These are phyloP conservation scores for Ambrosiella cleistominuta DNA, from an alignment of 2,329 filamentous ascomycete species.

Conservation along the genomic window DNA sequence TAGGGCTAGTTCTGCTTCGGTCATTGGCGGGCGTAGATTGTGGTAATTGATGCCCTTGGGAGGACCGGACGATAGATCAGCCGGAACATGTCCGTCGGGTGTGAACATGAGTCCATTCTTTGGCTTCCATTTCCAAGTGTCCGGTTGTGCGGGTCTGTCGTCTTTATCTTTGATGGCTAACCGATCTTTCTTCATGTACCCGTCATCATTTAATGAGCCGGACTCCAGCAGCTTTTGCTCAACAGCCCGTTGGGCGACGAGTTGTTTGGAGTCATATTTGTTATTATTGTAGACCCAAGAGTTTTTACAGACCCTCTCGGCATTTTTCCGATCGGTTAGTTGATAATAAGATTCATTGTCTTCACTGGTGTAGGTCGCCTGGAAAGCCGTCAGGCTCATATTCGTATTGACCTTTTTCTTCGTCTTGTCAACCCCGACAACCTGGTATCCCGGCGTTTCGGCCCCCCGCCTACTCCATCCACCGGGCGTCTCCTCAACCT, in stretches of 20 bases:
- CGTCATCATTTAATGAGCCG: slow-evolving; percentile 35
- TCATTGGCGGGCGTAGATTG: slow-evolving; percentile 48
- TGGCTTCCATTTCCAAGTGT: slow-evolving; percentile 57
- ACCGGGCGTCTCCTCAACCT: slow-evolving; percentile 18
- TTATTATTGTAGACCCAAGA: slow-evolving; percentile 81
- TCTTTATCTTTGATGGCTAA: slow-evolving; percentile 49
- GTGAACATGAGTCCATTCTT: slow-evolving; percentile 79
- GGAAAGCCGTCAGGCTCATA: slow-evolving; percentile 52
- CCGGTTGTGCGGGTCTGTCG: slow-evolving; percentile 52
- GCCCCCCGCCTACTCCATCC: neutral
- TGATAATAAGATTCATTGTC: slow-evolving; percentile 96
- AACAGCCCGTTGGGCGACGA: slow-evolving; percentile 49
- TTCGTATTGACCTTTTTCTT: slow-evolving; percentile 9
- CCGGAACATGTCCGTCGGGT: slow-evolving; percentile 46
- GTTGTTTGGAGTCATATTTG: slow-evolving; percentile 65
- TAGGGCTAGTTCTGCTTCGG: slow-evolving; percentile 18
- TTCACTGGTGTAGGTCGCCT: slow-evolving; percentile 87
- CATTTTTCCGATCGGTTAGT: slow-evolving; percentile 77
- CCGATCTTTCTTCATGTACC: slow-evolving; percentile 34
- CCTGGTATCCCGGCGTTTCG: slow-evolving; percentile 6
- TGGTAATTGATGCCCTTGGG: slow-evolving; percentile 64
- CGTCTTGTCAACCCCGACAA: neutral
- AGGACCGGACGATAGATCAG: slow-evolving; percentile 34
- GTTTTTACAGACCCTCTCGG: slow-evolving; percentile 67
- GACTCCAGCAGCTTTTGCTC: slow-evolving; percentile 33